A percentile compares a stretch with the other conserved stretches of the same genome.
These are phyloP conservation scores for Stemphylium lycopersici DNA, from an alignment of 2,329 filamentous ascomycete species.

Conservation along the genomic window DNA sequence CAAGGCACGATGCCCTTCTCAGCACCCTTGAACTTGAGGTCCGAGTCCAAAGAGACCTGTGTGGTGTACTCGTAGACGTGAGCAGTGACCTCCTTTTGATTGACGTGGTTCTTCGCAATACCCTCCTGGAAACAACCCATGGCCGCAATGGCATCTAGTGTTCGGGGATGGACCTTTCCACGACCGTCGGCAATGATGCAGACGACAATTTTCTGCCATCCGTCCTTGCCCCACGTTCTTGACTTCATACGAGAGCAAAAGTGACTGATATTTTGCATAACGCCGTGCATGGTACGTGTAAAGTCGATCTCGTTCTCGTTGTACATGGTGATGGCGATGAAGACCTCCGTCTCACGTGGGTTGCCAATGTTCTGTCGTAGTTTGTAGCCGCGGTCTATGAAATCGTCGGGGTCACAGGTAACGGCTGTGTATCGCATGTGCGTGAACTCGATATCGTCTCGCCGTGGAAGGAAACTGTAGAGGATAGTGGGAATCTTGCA, in stretches of 20 bases:
- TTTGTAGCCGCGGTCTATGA: slow-evolving; percentile 86
- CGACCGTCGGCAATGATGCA: slow-evolving; percentile 95
- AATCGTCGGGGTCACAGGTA: slow-evolving; percentile 97
- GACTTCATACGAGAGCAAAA: slow-evolving; percentile 93
- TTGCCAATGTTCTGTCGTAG: slow-evolving; percentile 91
- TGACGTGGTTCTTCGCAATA: slow-evolving; percentile 98
- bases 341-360: slow-evolving; percentile 87
- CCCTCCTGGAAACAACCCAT: slow-evolving; percentile 99
- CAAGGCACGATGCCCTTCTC: slow-evolving; percentile 98
- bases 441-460: slow-evolving; percentile 94
- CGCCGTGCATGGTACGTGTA: slow-evolving; percentile 96
- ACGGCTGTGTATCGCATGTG: slow-evolving; percentile 99
- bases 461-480: slow-evolving; percentile 91
- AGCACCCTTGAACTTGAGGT: slow-evolving; percentile 97
- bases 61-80: slow-evolving; percentile 99
- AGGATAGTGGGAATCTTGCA: slow-evolving; percentile 99
- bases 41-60: slow-evolving; percentile 92
- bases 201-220: slow-evolving; percentile 99
- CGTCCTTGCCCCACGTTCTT: slow-evolving; percentile 93
- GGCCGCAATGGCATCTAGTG: slow-evolving; percentile 89
- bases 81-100: slow-evolving; percentile 90
- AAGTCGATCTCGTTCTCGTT: slow-evolving; percentile 98
- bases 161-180: slow-evolving; percentile 90
- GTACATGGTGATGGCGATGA: slow-evolving; percentile 98
- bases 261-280: slow-evolving; percentile 97